Percentiles rank a stretch among this genome's conserved stretches.
phyloP scores from a whole-genome alignment of 2,329 filamentous ascomycete species.

The Trichoderma gracile region DNA sequence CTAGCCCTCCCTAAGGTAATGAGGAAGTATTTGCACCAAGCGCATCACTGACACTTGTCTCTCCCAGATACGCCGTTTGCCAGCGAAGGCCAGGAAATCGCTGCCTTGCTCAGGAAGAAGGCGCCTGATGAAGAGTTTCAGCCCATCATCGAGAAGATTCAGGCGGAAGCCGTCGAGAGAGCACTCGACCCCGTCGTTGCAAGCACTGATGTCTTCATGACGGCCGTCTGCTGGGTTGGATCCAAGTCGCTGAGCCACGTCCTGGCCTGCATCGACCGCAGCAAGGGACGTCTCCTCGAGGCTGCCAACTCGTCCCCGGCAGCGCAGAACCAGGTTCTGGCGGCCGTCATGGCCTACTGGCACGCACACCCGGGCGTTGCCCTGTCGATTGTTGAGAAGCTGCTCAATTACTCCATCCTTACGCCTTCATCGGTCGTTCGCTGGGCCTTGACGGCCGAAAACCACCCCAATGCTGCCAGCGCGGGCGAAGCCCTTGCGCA shows the following conservation, averaged over 20 bases:
- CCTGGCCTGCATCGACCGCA: slow-evolving; percentile 91
- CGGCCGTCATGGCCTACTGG: slow-evolving; percentile 92
- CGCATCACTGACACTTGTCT: slow-evolving; percentile 4
- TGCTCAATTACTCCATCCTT: slow-evolving; percentile 95
- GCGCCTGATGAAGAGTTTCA: slow-evolving; percentile 85
- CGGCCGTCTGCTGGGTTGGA: slow-evolving; percentile 87
- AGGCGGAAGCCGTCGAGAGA: slow-evolving; percentile 70
- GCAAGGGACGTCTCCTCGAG: slow-evolving; percentile 82
- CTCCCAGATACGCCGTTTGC: slow-evolving; percentile 74
- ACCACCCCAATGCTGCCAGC: slow-evolving; percentile 50
- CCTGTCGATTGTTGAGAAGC: slow-evolving; percentile 90
- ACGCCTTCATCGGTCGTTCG: slow-evolving; percentile 82
- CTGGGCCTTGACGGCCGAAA: slow-evolving; percentile 73
- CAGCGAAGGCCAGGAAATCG: slow-evolving; percentile 79
- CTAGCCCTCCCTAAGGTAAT: slow-evolving; percentile 30
- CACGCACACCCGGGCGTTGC: slow-evolving; percentile 87
- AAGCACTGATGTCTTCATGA: slow-evolving; percentile 94
- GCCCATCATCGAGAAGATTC: slow-evolving; percentile 74
- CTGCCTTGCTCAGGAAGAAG: slow-evolving; percentile 78
- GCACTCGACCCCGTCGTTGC: slow-evolving; percentile 76
- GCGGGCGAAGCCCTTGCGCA: slow-evolving; percentile 69
- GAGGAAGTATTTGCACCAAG: background rate
- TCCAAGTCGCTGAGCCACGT: slow-evolving; percentile 96
- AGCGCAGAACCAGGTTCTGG: slow-evolving; percentile 84
- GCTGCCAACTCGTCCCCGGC: slow-evolving; percentile 73